A percentile compares a stretch with the other conserved stretches of the same genome.
Evolutionary conservation across 768 basidiomycete genomes (phyloP).

Genomic region (Mycena olivaceomarginata): DNA sequence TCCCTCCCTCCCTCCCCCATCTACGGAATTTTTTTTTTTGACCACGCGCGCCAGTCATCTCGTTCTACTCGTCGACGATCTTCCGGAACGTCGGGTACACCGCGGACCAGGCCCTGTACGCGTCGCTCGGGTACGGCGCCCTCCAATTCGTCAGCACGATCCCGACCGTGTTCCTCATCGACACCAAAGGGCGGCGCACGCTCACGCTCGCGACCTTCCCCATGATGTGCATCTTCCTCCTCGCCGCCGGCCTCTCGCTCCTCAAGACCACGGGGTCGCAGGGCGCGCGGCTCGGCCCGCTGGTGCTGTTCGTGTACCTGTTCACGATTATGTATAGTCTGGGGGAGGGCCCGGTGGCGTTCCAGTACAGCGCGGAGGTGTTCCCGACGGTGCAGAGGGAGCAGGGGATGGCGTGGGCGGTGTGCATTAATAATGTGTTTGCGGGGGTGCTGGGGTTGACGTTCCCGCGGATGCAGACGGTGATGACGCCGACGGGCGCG

Average conservation of each 20-base stretch:
- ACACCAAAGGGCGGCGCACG: conserved; percentile 48
- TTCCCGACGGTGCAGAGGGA: conserved; percentile 44
- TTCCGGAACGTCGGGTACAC: conserved; percentile 57
- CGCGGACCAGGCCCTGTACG: conserved; percentile 45
- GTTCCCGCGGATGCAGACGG: conserved; percentile 46
- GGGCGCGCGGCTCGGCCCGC: conserved; percentile 15
- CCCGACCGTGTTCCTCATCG: conserved; percentile 43
- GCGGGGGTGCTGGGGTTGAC: conserved; percentile 54
- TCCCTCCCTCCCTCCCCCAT: no score
- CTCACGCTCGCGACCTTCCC: conserved; percentile 59
- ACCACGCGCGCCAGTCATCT: conserved; percentile 51
- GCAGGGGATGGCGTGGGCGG: conserved; percentile 55
- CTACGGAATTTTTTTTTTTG: background rate
- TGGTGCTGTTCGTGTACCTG: conserved; percentile 49
- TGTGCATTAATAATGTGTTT: conserved; percentile 41
- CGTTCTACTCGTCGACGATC: conserved; percentile 62
- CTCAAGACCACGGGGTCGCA: conserved; percentile 45
- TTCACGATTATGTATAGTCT: conserved; percentile 48
- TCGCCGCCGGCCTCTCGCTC: conserved; percentile 61
- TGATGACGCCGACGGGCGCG: conserved; percentile 49
- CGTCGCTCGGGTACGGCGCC: conserved; percentile 57
- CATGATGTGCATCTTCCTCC: conserved; percentile 62
- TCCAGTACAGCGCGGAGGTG: conserved; percentile 65
- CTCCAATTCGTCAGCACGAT: conserved; percentile 47
- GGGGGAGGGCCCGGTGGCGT: conserved; percentile 60